phyloP scores from a whole-genome alignment of 441 rosid species.

The Eutrema salsugineum region DNA sequence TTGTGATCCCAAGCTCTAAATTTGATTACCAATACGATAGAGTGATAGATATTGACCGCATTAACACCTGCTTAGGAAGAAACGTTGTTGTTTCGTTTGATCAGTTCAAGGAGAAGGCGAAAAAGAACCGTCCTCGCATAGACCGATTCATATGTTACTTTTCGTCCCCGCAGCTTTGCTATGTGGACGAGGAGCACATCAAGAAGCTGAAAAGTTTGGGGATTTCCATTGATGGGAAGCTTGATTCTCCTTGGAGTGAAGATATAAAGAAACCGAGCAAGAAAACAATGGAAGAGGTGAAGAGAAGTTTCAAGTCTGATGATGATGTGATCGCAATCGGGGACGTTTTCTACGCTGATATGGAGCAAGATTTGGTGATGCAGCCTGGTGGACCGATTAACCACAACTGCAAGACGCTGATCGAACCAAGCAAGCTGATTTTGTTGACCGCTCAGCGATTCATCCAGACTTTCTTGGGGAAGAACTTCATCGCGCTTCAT shows the following conservation, averaged over 20 bases:
- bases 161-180: constrained; percentile 65
- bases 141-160: constrained; percentile 77
- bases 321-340: constrained; percentile 85
- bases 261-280: constrained; percentile 63
- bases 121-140: constrained; percentile 54
- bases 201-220: constrained; percentile 74
- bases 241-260: constrained; percentile 82
- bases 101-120: constrained; percentile 25
- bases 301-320: constrained; percentile 51
- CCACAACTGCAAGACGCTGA: constrained; percentile 61
- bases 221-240: constrained; percentile 56
- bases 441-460: constrained; percentile 81
- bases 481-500: constrained; percentile 75
- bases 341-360: constrained; percentile 76
- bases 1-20: constrained; percentile 75
- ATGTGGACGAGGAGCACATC: constrained; percentile 70
- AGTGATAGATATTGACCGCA: constrained; percentile 67
- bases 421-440: constrained; percentile 50
- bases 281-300: constrained; percentile 50
- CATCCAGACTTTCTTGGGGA: constrained; percentile 87
- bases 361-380: constrained; percentile 74
- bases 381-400: constrained; percentile 92
- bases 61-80: constrained; percentile 67
- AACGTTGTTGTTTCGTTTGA: constrained; percentile 70
- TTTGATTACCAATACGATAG: constrained; percentile 65